These are phyloP conservation scores for Rhizomucor pusillus DNA, from an alignment of 371 early-diverging fungal species.

Conservation along the genomic window DNA sequence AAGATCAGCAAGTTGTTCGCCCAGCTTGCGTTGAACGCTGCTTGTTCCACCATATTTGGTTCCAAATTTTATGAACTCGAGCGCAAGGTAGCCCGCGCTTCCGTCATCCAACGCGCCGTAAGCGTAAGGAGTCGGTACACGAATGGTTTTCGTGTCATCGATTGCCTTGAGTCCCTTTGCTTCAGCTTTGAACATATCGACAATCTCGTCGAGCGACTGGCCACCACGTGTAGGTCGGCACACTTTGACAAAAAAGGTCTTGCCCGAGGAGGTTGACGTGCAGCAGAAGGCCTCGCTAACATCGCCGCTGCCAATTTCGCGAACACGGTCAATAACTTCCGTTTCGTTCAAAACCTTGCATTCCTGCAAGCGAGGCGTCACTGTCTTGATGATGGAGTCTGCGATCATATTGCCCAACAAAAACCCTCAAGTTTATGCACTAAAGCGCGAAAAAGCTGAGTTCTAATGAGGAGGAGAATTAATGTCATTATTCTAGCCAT, in stretches of 20 bases:
- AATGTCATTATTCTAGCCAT: no score
- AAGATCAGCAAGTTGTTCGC: conserved; percentile 10
- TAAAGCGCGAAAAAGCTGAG: not conserved
- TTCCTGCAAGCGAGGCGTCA: conserved; percentile 2
- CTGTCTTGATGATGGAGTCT: conserved; percentile 4
- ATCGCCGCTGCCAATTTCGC: conserved; percentile 7
- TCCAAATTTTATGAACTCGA: conserved; percentile 12
- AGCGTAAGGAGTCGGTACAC: conserved; percentile 12
- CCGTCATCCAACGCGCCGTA: conserved; percentile 6
- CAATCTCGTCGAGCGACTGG: conserved; percentile 7
- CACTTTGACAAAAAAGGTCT: conserved; percentile 10
- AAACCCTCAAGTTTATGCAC: no score
- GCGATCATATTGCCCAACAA: conserved; percentile 1
- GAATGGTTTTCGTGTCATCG: conserved; percentile 13
- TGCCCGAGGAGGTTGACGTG: not conserved
- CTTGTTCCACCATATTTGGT: conserved; percentile 3
- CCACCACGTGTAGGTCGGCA: conserved; percentile 3
- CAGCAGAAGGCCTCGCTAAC: conserved; percentile 12
- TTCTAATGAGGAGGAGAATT: no score
- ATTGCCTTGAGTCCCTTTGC: conserved; percentile 11
- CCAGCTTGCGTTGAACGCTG: conserved; percentile 9
- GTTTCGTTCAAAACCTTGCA: not conserved
- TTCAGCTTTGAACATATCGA: conserved; percentile 13
- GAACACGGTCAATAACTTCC: conserved; percentile 8
- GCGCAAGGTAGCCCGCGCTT: conserved; percentile 6